Evolutionary conservation across 768 basidiomycete genomes (phyloP).

Genomic region (Heimioporus sp.): DNA sequence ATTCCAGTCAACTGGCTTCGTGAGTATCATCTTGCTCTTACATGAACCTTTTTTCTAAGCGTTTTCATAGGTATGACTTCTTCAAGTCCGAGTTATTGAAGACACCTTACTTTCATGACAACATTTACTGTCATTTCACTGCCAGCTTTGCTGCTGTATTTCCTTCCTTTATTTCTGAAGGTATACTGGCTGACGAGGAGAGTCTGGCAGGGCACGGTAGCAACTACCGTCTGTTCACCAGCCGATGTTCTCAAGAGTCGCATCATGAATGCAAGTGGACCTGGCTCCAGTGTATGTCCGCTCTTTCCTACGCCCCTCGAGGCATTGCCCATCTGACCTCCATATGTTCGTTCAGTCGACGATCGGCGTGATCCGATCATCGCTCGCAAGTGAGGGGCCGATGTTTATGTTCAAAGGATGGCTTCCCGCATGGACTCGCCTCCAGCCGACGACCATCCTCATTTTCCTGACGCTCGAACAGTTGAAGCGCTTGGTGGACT

Average conservation of each 20-base stretch:
- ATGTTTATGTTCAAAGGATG: conserved; percentile 95
- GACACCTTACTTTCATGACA: conserved; percentile 72
- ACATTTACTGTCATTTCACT: conserved; percentile 79
- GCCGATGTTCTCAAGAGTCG: conserved; percentile 88
- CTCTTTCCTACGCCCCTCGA: no score
- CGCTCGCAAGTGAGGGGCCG: conserved; percentile 70
- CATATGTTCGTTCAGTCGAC: conserved; percentile 50
- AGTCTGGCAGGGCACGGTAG: conserved; percentile 70
- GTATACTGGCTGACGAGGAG: background rate
- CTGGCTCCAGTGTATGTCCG: conserved; percentile 65
- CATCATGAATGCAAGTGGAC: conserved; percentile 87
- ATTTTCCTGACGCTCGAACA: conserved; percentile 87
- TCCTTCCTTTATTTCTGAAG: background rate
- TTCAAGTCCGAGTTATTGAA: conserved; percentile 84
- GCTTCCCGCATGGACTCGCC: conserved; percentile 82
- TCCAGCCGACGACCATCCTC: conserved; percentile 85
- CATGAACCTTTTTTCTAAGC: background rate
- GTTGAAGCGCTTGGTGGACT: conserved; percentile 70
- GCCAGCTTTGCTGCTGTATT: conserved; percentile 84
- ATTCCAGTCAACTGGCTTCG: conserved; percentile 90
- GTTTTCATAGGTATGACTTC: conserved; percentile 69
- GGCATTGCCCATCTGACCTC: no score
- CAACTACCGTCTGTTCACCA: conserved; percentile 86
- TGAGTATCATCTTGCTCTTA: conserved; percentile 35
- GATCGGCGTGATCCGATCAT: conserved; percentile 61